These are phyloP conservation scores for Colletotrichum shisoi DNA, from an alignment of 2,329 filamentous ascomycete species.

Conservation along the genomic window DNA sequence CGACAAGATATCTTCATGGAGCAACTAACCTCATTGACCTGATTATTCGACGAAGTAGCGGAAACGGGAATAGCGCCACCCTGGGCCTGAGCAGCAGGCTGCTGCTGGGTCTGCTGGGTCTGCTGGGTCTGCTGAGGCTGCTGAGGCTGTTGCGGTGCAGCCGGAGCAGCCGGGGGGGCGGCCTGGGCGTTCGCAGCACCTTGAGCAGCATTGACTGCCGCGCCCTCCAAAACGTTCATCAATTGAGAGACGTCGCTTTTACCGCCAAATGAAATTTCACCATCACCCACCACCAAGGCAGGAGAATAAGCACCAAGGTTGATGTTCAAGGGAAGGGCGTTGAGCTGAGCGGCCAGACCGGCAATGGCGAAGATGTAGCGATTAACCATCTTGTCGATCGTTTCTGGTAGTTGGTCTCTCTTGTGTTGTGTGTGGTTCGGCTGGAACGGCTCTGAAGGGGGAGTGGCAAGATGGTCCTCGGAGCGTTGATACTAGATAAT, in stretches of 20 bases:
- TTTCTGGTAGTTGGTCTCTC: constrained; percentile 24
- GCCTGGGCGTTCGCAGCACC: constrained; percentile 43
- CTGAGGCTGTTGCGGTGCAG: constrained; percentile 39
- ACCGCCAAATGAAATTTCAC: constrained; percentile 59
- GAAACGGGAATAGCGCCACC: constrained; percentile 26
- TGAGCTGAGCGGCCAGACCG: constrained; percentile 44
- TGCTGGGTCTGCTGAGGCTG: constrained; percentile 40
- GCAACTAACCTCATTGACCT: constrained; percentile 36
- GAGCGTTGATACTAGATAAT: constrained; percentile 30
- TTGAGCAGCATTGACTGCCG: constrained; percentile 53
- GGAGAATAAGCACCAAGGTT: constrained; percentile 50
- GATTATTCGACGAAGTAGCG: constrained; percentile 19
- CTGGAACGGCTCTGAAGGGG: constrained; percentile 8
- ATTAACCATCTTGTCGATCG: constrained; percentile 38
- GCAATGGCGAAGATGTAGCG: constrained; percentile 46
- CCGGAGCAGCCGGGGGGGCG: constrained; percentile 45
- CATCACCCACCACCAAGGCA: constrained; percentile 50
- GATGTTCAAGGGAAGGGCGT: constrained; percentile 48
- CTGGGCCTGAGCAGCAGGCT: constrained; percentile 19
- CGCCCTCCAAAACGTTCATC: constrained; percentile 58
- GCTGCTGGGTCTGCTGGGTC: constrained; percentile 39
- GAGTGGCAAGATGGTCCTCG: constrained; percentile 6
- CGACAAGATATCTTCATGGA: neutral
- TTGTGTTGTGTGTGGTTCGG: constrained; percentile 29
- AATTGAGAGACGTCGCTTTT: constrained; percentile 55